Base-by-base conservation (phyloP, 1,284 basidiomycete species). In the Puccinia hordei region DNA sequence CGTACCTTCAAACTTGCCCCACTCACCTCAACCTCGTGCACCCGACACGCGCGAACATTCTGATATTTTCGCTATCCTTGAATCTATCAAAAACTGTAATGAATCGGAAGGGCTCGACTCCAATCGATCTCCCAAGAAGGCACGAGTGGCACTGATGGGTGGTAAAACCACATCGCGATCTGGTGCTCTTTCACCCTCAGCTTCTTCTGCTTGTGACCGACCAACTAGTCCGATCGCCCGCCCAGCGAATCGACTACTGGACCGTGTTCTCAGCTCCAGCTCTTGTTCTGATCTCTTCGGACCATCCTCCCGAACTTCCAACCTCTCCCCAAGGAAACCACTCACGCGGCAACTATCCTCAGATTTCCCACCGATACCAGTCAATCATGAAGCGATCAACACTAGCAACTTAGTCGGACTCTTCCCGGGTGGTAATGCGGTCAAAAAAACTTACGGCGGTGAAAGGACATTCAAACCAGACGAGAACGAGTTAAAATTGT, bases 371-470 rank as follows among this genome's bases (percentile, higher is more conserved):
- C 35, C 46, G 22, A 35, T 46, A 66, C 44, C 59, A 0, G 44
- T 51, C 27, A 41, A 53, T 53, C 27, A 65, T 77, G 74, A 77
- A 35, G 33, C 46, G 41, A 55, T 77, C 19, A 77, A 77, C 27
- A 49, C 57, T 33, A 35, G 24, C n/a, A 77, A 77, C 30, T 35
- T 77, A 46, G 49, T 63, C 30, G 27, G 17, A 24, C 19, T 51
- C 6, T 65, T 77, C 19, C 46, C 41, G n/a, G 46, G 24, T n/a
- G 35, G 61, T 38, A 53, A 66, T 51, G 10, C 22, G 22, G 49
- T 66, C 63, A 65, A 77, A 51, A 77, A 68, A 27, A 77, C 74
- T 2, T 77, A 77, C 49, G 74, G 74, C 19, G 74, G 46, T 44
- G 30, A 68, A 38, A 41, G 63, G n/a, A 77, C 74, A 35, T 68